Percentiles rank a stretch among this genome's conserved stretches.
These are phyloP conservation scores for Murraya paniculata DNA, from an alignment of 345 rosid species.

Conservation along the genomic window DNA sequence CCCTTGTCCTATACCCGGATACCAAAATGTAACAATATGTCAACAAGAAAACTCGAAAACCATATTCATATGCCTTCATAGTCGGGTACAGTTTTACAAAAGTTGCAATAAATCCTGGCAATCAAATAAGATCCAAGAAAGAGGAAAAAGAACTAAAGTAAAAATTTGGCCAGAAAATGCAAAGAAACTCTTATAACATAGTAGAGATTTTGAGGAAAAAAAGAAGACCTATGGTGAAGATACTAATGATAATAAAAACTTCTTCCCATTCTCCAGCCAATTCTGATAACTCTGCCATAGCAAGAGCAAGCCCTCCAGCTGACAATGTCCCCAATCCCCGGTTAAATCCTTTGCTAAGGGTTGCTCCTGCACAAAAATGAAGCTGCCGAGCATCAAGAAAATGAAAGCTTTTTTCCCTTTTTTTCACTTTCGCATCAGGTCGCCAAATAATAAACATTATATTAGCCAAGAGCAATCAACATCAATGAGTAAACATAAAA, in stretches of 20 bases:
- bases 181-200: neutral
- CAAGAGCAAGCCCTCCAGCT: constrained; percentile 92
- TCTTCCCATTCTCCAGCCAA: constrained; percentile 76
- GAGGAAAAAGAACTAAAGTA: constrained; percentile 1
- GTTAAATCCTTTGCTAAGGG: constrained; percentile 91
- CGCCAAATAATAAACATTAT: neutral
- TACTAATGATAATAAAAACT: constrained; percentile 59
- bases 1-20: constrained; percentile 83
- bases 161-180: constrained; percentile 8
- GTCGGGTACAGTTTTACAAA: constrained; percentile 74
- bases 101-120: constrained; percentile 66
- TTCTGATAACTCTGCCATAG: constrained; percentile 69
- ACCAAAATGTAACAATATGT: constrained; percentile 76
- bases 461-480: neutral
- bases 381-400: neutral
- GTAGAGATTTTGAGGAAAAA: neutral
- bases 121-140: constrained; percentile 21
- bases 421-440: neutral
- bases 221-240: constrained; percentile 58
- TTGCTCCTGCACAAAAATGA: constrained; percentile 58
- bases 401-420: neutral
- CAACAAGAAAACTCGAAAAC: constrained; percentile 83
- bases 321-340: constrained; percentile 87
- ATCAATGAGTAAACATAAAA: neutral
- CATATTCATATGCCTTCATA: constrained; percentile 92